Base-by-base conservation (phyloP, 345 rosid genomes). In the Melaleuca quinquenervia region DNA sequence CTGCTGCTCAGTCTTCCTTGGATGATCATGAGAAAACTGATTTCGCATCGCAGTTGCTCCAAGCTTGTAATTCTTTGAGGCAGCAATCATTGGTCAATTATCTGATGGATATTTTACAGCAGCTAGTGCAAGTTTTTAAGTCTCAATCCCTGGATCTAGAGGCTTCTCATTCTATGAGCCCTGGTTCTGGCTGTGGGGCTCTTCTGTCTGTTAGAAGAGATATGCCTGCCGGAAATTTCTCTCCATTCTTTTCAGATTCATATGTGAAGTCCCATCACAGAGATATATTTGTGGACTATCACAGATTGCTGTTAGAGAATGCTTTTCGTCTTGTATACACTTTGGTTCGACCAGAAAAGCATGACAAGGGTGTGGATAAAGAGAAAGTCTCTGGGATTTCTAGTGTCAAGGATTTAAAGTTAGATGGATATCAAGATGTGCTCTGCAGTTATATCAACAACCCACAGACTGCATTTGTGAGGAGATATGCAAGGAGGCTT, bases 161-260 rank as follows among this genome's bases (percentile, higher is more conserved):
- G 89, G 86, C 87, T 83, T 84, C 94, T 64, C 94, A 94, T 85
- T 94, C 92, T 90, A 84, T 88, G 86, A 91, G 90, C 91, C 87
- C 92, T 91, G 95, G 98, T 85, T 94, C 98, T 51, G 99, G 99
- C 84, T 97, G 98, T 91, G 99, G 99, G 85, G 95, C 99, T 87
- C 86, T 96, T 85, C 94, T 97, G 80, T 93, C 98, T 84, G 91
- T 95, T 89, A 90, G 98, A 85, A 94, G 98, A 91, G 99, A 97
- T 89, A 91, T 96, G 89, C 98, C 98, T 12, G 97, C 97, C 3
- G 99, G 99, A 82, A 96, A 96, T 85, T 97, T 94, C 87, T 94
- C 97, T 84, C 99, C 99, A 7, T 97, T 97, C 89, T 97, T 97
- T 91, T 97, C 98, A n/a, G 99, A 97, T 92, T 92, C 99, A 32